Evolutionary conservation across 352 stramenopile species (phyloP), one percentile per base, ranked within the genome.

Genomic region (Phytophthora kernoviae): DNA sequence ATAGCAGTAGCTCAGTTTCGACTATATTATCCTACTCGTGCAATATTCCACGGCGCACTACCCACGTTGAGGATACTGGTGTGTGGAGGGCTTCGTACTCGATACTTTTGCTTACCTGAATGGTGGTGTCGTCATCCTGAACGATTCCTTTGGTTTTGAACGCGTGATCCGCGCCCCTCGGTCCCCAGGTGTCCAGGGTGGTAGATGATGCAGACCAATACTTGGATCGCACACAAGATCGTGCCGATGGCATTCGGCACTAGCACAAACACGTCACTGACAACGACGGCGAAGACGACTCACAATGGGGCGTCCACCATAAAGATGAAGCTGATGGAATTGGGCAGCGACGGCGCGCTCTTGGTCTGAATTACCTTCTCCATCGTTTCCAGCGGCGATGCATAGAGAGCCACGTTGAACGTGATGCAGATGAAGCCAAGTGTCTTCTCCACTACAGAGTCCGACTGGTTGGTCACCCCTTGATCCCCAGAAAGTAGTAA

Each of bases 311-410:
- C 75, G 64, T 81, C 84, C 26, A 70, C 9, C 0, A 75, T 43
- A 24, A 72, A 76, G 1, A 76, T 59, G 26, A 48, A 33, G 33
- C 77, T 70, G 55, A 88, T 75, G 5, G 59, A 20, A 56, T 85
- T 73, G 46, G 66, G 69, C 39, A 88, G 76, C 14, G 67, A 83
- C 40, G 57, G 70, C 26, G 73, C 67, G 24, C 63, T 75, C 49
- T 76, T 77, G 54, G 61, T 71, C 17, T 34, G 24, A 39, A 85
- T 41, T 7, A 85, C 78, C 36, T 67, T 65, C 50, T 54, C 59
- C 60, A 88, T 75, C 21, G 58, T 68, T 30, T 69, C 70, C 9
- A 88, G 68, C 9, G 77, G 77, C 3, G 77, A 80, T 14, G 62
- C 62, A 45, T 81, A 87, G 12, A 87, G 43, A 12, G 68, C 54